These are phyloP conservation scores for Eimeria falciformis DNA, from an alignment of 169 alveolate genomes.

Conservation along the genomic window DNA sequence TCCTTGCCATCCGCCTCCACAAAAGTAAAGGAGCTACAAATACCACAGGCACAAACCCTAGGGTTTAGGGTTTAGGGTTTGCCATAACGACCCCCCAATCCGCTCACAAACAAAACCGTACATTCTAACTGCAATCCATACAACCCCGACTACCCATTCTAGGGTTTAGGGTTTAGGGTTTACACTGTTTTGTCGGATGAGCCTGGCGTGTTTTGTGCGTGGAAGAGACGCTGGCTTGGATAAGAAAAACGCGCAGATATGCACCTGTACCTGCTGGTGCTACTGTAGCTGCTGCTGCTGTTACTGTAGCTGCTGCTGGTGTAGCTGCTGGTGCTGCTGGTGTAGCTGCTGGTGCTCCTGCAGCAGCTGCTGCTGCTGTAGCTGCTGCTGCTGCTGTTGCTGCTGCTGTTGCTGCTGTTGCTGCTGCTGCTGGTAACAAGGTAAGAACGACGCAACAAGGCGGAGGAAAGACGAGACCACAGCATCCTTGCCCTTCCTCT, in stretches of 20 bases:
- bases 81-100: background rate
- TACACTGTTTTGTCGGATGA: background rate
- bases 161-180: slow-evolving; percentile 23
- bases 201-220: background rate
- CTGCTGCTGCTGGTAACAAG: background rate
- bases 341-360: background rate
- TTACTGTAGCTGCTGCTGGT: background rate
- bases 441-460: background rate
- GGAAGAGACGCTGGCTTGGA: background rate
- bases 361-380: background rate
- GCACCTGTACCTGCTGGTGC: background rate
- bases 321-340: background rate
- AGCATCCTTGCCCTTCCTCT: background rate
- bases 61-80: slow-evolving; percentile 26
- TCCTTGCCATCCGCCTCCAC: slow-evolving; percentile 34
- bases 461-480: background rate
- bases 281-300: background rate
- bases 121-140: background rate
- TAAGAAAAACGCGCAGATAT: background rate
- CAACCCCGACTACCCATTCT: background rate
- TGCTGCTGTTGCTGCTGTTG: slow-evolving; percentile 11
- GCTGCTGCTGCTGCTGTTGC: background rate
- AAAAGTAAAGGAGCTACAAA: slow-evolving; percentile 47
- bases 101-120: background rate
- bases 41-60: background rate